Percentiles rank a stretch among this genome's conserved stretches.
Conservation (phyloP, 768 basidiomycete species). For the Mycena kentingensis region DNA sequence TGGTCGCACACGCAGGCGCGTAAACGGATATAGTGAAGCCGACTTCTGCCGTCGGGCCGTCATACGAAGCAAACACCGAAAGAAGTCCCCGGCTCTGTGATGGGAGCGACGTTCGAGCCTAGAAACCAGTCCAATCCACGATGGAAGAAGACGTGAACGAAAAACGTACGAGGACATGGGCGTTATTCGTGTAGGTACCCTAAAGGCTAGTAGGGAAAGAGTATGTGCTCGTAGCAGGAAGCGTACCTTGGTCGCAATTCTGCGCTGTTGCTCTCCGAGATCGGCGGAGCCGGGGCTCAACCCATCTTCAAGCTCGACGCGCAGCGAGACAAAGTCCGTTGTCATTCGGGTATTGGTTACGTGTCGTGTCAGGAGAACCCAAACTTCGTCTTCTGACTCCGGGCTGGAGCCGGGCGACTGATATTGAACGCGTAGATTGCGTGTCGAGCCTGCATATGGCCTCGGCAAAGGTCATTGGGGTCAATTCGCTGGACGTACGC, state of each 20-base stretch:
- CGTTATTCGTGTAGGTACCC: slow-evolving; percentile 57
- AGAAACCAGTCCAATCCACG: slow-evolving; percentile 1
- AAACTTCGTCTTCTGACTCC: slow-evolving; percentile 63
- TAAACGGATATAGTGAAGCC: slow-evolving; percentile 72
- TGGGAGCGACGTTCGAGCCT: slow-evolving; percentile 42
- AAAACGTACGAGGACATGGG: slow-evolving; percentile 45
- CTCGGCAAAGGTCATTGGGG: background rate
- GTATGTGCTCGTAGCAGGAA: background rate
- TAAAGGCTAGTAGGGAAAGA: slow-evolving; percentile 20
- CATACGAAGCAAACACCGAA: slow-evolving; percentile 66
- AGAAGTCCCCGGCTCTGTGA: slow-evolving; percentile 42
- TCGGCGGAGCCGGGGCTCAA: slow-evolving; percentile 26
- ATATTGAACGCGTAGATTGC: slow-evolving; percentile 45
- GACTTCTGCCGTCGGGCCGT: slow-evolving; percentile 60
- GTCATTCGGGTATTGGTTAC: slow-evolving; percentile 56
- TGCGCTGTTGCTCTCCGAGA: slow-evolving; percentile 29
- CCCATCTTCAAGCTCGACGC: slow-evolving; percentile 51
- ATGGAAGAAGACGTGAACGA: background rate
- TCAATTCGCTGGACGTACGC: slow-evolving; percentile 28
- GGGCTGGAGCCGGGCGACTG: slow-evolving; percentile 22
- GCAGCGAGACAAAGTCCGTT: slow-evolving; percentile 70
- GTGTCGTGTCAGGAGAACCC: slow-evolving; percentile 83
- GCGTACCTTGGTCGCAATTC: slow-evolving; percentile 41
- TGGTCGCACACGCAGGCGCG: slow-evolving; percentile 37
- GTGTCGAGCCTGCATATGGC: slow-evolving; percentile 36